Evolutionary conservation across 306 rosid species (phyloP).

Genomic region (Sicyos baderoa): DNA sequence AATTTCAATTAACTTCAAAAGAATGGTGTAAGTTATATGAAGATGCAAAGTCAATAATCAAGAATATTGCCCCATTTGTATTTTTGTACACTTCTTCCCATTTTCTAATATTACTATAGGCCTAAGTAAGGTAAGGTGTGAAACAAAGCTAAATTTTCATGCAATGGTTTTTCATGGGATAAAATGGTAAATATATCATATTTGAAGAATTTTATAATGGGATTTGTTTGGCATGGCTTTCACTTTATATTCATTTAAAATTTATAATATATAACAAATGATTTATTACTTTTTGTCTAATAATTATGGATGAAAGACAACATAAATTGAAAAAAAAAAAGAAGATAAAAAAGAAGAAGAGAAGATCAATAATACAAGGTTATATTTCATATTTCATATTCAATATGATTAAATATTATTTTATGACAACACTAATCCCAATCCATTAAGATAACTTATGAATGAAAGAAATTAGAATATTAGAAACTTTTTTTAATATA

Average conservation of each 20-base stretch:
- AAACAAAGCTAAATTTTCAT: background rate
- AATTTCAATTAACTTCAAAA: no score
- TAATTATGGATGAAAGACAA: background rate
- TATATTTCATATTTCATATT: no score
- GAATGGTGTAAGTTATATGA: no score
- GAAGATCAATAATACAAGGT: no score
- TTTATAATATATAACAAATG: background rate
- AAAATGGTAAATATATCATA: background rate
- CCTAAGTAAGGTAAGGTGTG: background rate
- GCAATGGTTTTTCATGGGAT: background rate
- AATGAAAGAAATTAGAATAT: background rate
- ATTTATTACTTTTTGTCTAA: background rate
- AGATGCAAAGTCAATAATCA: background rate
- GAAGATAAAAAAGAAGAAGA: no score
- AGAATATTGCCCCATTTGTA: conserved; percentile 8
- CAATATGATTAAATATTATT: no score
- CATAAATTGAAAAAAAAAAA: background rate
- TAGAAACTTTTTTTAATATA: background rate
- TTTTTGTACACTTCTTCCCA: background rate
- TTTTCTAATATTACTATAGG: background rate
- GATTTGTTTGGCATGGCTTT: background rate
- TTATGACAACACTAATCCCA: background rate
- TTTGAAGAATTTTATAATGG: background rate
- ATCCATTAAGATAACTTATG: background rate
- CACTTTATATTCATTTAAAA: background rate